Evolutionary conservation across 176 grass and related monocot species (phyloP).

Genomic region (Raddia guianensis): DNA sequence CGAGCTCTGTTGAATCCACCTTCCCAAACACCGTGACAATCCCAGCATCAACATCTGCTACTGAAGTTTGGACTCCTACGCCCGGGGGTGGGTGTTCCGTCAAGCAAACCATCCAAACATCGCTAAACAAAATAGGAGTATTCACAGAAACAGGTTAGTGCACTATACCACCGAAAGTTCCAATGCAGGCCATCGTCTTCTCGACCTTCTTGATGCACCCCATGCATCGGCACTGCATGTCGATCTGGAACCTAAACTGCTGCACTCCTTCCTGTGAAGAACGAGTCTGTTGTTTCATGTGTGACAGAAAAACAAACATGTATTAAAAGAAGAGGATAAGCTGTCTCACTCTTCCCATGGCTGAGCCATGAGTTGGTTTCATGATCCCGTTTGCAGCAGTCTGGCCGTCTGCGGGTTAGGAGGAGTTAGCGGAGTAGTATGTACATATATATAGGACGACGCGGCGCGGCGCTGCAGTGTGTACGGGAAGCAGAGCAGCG

Average conservation of each 20-base stretch:
- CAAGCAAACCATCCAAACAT: neutral
- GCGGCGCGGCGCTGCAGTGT: too few relatives aligned
- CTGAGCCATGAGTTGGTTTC: neutral
- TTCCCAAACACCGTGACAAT: conserved; percentile 34
- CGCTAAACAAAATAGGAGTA: neutral
- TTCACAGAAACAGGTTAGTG: neutral
- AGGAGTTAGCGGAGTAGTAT: too few relatives aligned
- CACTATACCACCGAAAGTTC: neutral
- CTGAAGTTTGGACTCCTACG: conserved; percentile 20
- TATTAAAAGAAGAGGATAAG: neutral
- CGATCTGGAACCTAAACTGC: conserved; percentile 34
- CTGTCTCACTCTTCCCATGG: conserved; percentile 36
- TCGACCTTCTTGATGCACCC: conserved; percentile 48
- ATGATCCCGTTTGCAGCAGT: neutral
- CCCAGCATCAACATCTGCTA: conserved; percentile 34
- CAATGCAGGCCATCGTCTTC: conserved; percentile 44
- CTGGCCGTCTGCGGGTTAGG: too few relatives aligned
- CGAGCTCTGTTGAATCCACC: conserved; percentile 35
- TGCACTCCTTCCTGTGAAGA: conserved; percentile 29
- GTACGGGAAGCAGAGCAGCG: too few relatives aligned
- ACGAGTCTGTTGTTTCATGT: neutral
- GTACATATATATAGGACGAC: too few relatives aligned
- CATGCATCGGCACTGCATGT: conserved; percentile 48
- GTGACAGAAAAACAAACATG: neutral
- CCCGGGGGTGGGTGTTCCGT: too few relatives aligned